phyloP scores from a whole-genome alignment of 768 basidiomycete species.

The Calocybe indica region DNA sequence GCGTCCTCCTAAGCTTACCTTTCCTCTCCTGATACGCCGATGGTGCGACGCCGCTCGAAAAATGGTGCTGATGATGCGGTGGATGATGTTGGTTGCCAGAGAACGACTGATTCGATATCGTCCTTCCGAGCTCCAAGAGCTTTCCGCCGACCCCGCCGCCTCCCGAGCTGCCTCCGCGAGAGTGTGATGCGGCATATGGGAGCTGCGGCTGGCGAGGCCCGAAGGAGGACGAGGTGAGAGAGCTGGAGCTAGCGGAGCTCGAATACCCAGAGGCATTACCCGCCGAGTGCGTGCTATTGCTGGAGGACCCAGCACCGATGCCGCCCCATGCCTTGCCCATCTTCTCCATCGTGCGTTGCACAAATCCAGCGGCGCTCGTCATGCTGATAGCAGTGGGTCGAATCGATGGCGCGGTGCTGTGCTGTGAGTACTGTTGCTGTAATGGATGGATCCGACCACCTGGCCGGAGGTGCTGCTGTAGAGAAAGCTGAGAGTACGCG shows the following conservation, averaged over 20 bases:
- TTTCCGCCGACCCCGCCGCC: too few species aligned
- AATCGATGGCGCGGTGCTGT: constrained; percentile 18
- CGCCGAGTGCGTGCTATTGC: constrained; percentile 14
- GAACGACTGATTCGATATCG: constrained; percentile 28
- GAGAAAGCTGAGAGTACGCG: too few species aligned
- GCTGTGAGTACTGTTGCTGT: neutral
- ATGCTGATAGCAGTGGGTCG: constrained; percentile 72
- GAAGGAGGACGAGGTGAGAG: constrained; percentile 5
- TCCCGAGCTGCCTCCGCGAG: too few species aligned
- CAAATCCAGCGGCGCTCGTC: constrained; percentile 65
- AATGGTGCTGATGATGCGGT: constrained; percentile 9
- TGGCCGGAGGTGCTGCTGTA: constrained; percentile 8
- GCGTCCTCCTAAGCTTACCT: constrained; percentile 45
- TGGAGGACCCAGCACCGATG: constrained; percentile 32
- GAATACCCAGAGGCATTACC: constrained; percentile 32
- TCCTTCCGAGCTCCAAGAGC: constrained; percentile 13
- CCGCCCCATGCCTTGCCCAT: constrained; percentile 62
- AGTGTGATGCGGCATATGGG: neutral
- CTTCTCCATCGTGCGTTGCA: constrained; percentile 73
- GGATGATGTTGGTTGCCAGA: constrained; percentile 5
- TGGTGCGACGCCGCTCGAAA: constrained; percentile 10
- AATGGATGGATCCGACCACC: constrained; percentile 9
- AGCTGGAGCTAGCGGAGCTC: constrained; percentile 28
- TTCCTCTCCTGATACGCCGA: constrained; percentile 10
- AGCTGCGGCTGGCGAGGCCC: constrained; percentile 24